Base-by-base conservation (phyloP, 192 early-diverging fungal species). In the Entrophospora sp. region DNA sequence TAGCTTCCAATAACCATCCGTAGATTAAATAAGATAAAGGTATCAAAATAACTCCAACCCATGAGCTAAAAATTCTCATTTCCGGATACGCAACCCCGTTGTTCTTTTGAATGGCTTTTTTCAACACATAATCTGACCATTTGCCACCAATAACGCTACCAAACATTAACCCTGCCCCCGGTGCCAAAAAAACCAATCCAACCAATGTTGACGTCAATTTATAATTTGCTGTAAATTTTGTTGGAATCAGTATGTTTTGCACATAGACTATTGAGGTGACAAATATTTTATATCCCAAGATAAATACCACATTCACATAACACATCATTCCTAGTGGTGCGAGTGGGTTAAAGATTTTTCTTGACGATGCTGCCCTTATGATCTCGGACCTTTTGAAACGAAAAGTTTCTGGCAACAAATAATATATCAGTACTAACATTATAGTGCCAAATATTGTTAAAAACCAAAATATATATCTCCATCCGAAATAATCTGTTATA, bases 71-170 rank as follows among this genome's bases (percentile, higher is more conserved):
- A 30, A 56, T 14, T 34, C 53, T 56, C 28, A 69, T 46, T 65
- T 56, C 53, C 3, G 53, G 30, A 14, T n/a, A 2, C 14, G 14
- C 16, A 25, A 5, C 9, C 13, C 36, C 59, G 5, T 68, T 67
- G 18, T 61, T 62, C 14, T 56, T 32, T 35, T 32, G 25, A 9
- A 34, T 56, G 12, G 4, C 28, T 56, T 34, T 35, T 9, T n/a
- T 35, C 40, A 75, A 66, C 31, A 75, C 67, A 40, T 69, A 71
- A 28, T 75, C 73, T 9, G 73, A 71, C 32, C 68, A 75, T 20
- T 63, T 61, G 5, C 80, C 80, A 22, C 58, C 68, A 5, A 74
- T 24, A 22, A 78, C 44, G 3, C 76, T 73, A 12, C 81, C 79
- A 13, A 71, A 12, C 7, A 74, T 57, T 1, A 68, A 71, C 5